Evolutionary conservation across 805 yeast genomes (phyloP).

Genomic region (Candida tibetensis): DNA sequence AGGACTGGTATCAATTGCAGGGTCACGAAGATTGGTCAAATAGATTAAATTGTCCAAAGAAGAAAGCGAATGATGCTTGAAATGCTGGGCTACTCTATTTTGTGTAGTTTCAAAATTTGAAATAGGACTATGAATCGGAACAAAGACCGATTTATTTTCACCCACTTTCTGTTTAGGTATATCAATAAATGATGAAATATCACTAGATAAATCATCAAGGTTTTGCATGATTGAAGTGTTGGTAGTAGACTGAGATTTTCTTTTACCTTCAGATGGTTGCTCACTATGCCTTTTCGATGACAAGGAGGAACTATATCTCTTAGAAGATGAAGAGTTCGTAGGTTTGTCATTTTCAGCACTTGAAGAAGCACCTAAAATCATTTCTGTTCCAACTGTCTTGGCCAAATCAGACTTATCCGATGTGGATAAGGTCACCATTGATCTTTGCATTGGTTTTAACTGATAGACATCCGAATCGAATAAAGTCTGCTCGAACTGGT

Average conservation of each 20-base stretch:
- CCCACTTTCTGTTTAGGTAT: background rate
- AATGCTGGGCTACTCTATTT: background rate
- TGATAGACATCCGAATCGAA: constrained; percentile 20
- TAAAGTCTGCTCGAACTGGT: constrained; percentile 9
- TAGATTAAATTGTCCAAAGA: constrained; percentile 3
- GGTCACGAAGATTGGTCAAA: background rate
- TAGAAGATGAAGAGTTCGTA: background rate
- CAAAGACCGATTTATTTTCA: background rate
- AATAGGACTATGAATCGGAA: background rate
- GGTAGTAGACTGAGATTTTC: constrained; percentile 24
- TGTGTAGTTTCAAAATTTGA: background rate
- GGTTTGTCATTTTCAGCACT: background rate
- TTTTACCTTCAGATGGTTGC: constrained; percentile 6
- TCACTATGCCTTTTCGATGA: constrained; percentile 9
- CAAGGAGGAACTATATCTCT: constrained; percentile 1
- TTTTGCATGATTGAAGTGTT: constrained; percentile 26
- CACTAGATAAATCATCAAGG: constrained; percentile 28
- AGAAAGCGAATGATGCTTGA: constrained; percentile 6
- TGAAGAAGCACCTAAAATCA: background rate
- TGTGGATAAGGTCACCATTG: constrained; percentile 30
- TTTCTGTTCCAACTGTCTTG: background rate
- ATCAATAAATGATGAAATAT: constrained; percentile 18
- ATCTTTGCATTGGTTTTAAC: constrained; percentile 31
- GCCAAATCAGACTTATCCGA: constrained; percentile 11
- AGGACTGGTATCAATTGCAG: constrained; percentile 2